phyloP scores from a whole-genome alignment of 257 asterid genomes.

The Ilex asprella region DNA sequence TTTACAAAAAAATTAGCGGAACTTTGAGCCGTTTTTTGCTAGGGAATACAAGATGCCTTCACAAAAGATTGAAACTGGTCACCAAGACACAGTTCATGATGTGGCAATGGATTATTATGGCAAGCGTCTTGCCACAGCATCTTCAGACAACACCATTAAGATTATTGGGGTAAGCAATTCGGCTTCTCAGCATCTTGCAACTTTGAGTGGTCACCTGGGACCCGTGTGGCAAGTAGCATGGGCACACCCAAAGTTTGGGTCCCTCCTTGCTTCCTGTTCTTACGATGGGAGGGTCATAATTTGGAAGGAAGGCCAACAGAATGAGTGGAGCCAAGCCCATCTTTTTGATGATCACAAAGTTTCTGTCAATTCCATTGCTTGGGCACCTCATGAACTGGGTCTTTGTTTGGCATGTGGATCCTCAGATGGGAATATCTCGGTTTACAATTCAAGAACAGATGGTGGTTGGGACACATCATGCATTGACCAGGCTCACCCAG shows the following conservation, averaged over 20 bases:
- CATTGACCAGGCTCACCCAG: slow-evolving; percentile 94
- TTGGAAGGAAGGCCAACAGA: slow-evolving; percentile 89
- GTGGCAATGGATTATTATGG: slow-evolving; percentile 93
- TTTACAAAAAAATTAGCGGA: too few species aligned
- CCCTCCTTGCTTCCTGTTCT: slow-evolving; percentile 79
- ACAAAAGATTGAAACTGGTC: slow-evolving; percentile 94
- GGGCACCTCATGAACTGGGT: slow-evolving; percentile 94
- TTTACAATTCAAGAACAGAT: slow-evolving; percentile 57
- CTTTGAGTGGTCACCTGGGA: slow-evolving; percentile 76
- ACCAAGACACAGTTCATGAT: slow-evolving; percentile 76
- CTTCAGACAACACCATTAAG: slow-evolving; percentile 76
- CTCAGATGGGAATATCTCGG: slow-evolving; percentile 76
- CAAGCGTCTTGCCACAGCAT: slow-evolving; percentile 87
- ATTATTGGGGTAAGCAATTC: slow-evolving; percentile 65
- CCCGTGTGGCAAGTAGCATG: slow-evolving; percentile 95
- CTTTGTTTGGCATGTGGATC: slow-evolving; percentile 93
- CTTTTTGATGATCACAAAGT: slow-evolving; percentile 69
- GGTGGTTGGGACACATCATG: slow-evolving; percentile 79
- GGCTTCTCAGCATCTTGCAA: slow-evolving; percentile 74
- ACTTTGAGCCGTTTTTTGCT: too few species aligned
- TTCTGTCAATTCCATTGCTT: slow-evolving; percentile 82
- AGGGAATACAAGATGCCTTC: slow-evolving; percentile 50
- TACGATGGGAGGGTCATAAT: slow-evolving; percentile 79
- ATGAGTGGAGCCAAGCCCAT: slow-evolving; percentile 73
- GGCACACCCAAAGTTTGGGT: slow-evolving; percentile 96